These are phyloP conservation scores for Fusarium sp. DNA, from an alignment of 2,329 filamentous ascomycete species.

Conservation along the genomic window DNA sequence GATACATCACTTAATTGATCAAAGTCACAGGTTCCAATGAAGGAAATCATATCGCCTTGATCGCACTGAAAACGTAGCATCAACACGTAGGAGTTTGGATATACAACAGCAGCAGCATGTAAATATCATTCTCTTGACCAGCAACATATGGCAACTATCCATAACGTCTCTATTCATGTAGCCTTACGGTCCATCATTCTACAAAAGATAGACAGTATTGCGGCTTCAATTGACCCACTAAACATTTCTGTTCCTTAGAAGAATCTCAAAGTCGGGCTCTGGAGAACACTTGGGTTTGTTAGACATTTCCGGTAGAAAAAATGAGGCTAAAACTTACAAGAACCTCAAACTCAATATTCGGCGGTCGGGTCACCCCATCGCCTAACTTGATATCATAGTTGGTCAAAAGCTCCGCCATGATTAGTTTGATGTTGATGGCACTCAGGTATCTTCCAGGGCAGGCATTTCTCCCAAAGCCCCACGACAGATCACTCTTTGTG, in stretches of 20 bases:
- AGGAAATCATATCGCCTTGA: too few species aligned
- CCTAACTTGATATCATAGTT: slow-evolving; percentile 32
- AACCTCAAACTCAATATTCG: slow-evolving; percentile 28
- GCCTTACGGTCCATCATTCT: too few species aligned
- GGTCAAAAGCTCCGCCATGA: slow-evolving; percentile 34
- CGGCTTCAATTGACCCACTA: neutral
- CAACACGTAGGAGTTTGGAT: too few species aligned
- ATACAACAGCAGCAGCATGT: too few species aligned
- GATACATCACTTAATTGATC: too few species aligned
- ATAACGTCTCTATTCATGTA: too few species aligned
- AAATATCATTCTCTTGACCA: too few species aligned
- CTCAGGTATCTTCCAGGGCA: slow-evolving; percentile 38
- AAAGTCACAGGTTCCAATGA: too few species aligned
- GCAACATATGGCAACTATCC: too few species aligned
- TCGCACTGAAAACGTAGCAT: too few species aligned
- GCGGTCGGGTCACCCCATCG: neutral
- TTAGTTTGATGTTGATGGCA: slow-evolving; percentile 38
- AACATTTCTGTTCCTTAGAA: neutral
- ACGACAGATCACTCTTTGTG: slow-evolving; percentile 13
- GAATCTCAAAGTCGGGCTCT: slow-evolving; percentile 13
- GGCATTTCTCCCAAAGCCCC: slow-evolving; percentile 37
- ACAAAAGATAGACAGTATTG: too few species aligned
- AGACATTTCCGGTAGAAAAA: rapidly evolving
- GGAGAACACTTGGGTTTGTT: slow-evolving; percentile 3
- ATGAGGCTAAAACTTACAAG: neutral